Percentiles rank a stretch among this genome's conserved stretches.
phyloP scores from a whole-genome alignment of 1,284 basidiomycete species.

The Ceratobasidium sp. region DNA sequence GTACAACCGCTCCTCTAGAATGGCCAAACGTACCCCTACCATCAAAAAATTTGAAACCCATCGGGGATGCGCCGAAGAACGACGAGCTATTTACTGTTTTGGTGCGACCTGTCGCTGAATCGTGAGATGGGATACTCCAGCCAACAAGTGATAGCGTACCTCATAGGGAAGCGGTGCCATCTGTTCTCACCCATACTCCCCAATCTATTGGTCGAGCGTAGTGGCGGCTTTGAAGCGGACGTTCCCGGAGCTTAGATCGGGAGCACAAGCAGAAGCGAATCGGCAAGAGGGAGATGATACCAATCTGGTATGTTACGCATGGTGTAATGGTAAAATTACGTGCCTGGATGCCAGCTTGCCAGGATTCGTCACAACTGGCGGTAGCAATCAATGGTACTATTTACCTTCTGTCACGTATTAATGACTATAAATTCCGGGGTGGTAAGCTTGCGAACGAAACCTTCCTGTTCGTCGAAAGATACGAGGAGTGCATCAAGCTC shows the following conservation, averaged over 20 bases:
- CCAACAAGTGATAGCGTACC: conserved; percentile 35
- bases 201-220: background rate
- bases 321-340: too few relatives aligned
- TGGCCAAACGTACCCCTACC: conserved; percentile 27
- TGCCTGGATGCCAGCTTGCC: too few relatives aligned
- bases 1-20: conserved; percentile 52
- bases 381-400: background rate
- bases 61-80: too few relatives aligned
- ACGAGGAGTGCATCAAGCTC: background rate
- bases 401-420: background rate
- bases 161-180: conserved; percentile 9
- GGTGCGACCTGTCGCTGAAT: conserved; percentile 39
- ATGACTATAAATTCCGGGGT: conserved; percentile 1
- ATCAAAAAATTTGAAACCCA: background rate
- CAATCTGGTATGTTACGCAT: too few relatives aligned
- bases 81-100: background rate
- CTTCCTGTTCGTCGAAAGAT: conserved; percentile 1
- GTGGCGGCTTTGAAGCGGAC: background rate
- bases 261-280: background rate
- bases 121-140: conserved; percentile 41
- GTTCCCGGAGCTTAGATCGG: background rate
- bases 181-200: background rate
- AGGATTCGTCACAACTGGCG: too few relatives aligned
- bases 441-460: background rate
- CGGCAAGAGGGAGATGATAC: too few relatives aligned